A percentile compares a stretch with the other conserved stretches of the same genome.
These are phyloP conservation scores for Sonneratia caseolaris DNA, from an alignment of 345 rosid species.

Conservation along the genomic window DNA sequence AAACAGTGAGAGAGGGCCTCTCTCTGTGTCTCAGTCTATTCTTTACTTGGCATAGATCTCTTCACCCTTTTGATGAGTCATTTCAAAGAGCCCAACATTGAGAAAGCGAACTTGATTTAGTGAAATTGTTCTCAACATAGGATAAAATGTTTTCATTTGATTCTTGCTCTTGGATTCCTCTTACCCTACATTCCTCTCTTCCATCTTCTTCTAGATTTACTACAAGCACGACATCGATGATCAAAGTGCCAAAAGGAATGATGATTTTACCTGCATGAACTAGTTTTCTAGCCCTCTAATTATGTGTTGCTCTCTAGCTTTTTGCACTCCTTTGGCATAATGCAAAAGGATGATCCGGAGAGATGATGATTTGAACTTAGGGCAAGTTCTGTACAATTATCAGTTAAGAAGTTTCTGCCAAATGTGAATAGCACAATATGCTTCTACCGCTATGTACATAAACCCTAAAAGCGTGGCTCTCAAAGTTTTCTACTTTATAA, in stretches of 20 bases:
- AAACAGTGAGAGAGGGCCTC: slow-evolving; percentile 16
- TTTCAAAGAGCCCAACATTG: not conserved
- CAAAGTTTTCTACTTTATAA: no score
- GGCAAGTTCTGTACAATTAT: not conserved
- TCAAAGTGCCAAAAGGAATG: no score
- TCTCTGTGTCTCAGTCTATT: slow-evolving; percentile 15
- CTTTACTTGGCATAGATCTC: slow-evolving; percentile 28
- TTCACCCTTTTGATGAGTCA: slow-evolving; percentile 11
- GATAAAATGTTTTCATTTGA: no score
- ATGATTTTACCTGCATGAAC: no score
- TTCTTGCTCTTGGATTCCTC: no score
- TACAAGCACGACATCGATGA: no score
- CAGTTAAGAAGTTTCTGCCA: not conserved
- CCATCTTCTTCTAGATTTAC: no score
- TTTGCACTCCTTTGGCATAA: slow-evolving; percentile 2
- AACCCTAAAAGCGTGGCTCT: not conserved
- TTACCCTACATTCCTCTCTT: no score
- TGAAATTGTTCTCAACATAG: no score
- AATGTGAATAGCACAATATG: not conserved
- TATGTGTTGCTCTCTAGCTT: not conserved
- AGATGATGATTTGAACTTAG: not conserved
- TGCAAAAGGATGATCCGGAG: not conserved
- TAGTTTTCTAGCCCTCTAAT: not conserved
- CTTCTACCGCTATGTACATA: not conserved
- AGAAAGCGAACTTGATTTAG: no score